phyloP scores from a whole-genome alignment of 176 grass and related monocot genomes.

The Juncus effusus region DNA sequence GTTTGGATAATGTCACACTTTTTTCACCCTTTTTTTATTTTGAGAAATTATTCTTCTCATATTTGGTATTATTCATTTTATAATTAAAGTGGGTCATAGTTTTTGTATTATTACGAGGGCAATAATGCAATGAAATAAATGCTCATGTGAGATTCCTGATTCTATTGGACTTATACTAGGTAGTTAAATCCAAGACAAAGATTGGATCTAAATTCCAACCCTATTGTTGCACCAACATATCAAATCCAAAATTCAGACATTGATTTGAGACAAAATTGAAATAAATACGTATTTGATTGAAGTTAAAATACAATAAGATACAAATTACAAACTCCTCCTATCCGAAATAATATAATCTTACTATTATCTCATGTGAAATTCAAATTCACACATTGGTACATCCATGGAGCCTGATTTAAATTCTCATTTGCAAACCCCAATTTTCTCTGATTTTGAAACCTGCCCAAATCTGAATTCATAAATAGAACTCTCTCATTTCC shows the following conservation, averaged over 20 bases:
- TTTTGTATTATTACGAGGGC: no score
- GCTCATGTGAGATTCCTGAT: no score
- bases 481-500: no score
- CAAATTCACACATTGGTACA: conserved; percentile 28
- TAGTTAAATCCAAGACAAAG: conserved; percentile 27
- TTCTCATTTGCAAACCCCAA: conserved; percentile 14
- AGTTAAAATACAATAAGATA: conserved; percentile 11
- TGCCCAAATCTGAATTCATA: conserved; percentile 5
- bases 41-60: no score
- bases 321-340: conserved; percentile 7
- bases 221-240: conserved; percentile 9
- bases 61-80: no score
- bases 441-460: conserved; percentile 21
- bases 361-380: conserved; percentile 24
- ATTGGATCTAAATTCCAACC: conserved; percentile 19
- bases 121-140: no score
- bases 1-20: background rate
- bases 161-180: background rate
- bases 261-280: background rate
- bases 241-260: background rate
- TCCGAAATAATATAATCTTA: conserved; percentile 15
- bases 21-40: no score
- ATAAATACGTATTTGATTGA: conserved; percentile 19
- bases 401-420: conserved; percentile 26
- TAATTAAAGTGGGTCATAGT: no score